Base-by-base conservation (phyloP, 805 yeast species). In the Yamadazyma philogaea region DNA sequence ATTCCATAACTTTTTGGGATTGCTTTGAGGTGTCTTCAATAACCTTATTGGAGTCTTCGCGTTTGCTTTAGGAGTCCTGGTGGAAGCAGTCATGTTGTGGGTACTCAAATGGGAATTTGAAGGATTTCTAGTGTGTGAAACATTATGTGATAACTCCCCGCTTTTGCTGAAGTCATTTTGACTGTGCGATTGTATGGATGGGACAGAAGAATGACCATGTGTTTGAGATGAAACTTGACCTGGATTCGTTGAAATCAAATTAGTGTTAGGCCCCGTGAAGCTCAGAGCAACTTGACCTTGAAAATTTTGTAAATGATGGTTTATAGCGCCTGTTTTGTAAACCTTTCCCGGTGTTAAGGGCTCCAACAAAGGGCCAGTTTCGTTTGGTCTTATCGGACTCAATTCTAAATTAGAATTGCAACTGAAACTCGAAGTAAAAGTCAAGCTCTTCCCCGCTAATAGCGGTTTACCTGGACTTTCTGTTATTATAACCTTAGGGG, bases 401-500 rank as follows among this genome's bases (percentile, higher is more conserved):
- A 82, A 59, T 53, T 82, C 87, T 48, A 81, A 72, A 53, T 77
- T 81, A 19, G 84, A 78, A 50, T 72, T 76, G 52, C 84, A 79
- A 56, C 83, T 80, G 60, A 82, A 82, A 10, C 84, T 78, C 18
- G 84, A 80, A 3, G 85, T 77, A 54, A 78, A 78, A 7, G 79
- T 74, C 35, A 74, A 57, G 49, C 64, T 63, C 44, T 66, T 68
- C 16, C 68, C 65, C 1, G 72, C 75, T 30, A 64, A 51, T 34
- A 68, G 49, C 11, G 74, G 72, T 45, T 63, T 64, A 45, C 60
- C 61, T 8, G 78, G 73, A 5, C 75, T 64, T 14, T 60, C 64
- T 11, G 61, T 55, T 14, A 63, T 45, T 22, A 56, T 39, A 18
- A 57, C 54, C 14, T 52, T 52, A 3, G 64, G 63, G 10, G 64